Percentiles rank a stretch among this genome's conserved stretches.
phyloP scores from a whole-genome alignment of 176 grass and related monocot species.

The Cenchrus fungigraminus region DNA sequence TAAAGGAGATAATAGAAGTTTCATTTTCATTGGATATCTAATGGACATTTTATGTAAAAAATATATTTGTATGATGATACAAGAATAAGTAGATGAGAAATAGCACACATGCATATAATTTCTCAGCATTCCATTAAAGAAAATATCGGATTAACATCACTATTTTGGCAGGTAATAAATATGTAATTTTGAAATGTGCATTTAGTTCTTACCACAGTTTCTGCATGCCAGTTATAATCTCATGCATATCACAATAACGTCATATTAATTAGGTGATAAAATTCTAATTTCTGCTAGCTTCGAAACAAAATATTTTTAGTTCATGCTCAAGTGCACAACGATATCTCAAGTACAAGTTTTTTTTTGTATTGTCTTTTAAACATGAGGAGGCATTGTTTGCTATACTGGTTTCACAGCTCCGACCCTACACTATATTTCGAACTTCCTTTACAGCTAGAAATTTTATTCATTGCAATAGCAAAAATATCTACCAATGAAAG shows the following conservation, averaged over 20 bases:
- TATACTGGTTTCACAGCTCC: neutral
- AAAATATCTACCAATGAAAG: neutral
- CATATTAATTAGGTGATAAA: neutral
- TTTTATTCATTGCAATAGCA: neutral
- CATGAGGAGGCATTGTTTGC: neutral
- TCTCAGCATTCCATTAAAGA: neutral
- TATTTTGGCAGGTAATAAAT: neutral
- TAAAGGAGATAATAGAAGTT: constrained; percentile 3
- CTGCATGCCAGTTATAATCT: neutral
- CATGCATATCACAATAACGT: neutral
- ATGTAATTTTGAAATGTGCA: neutral
- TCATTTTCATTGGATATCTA: neutral
- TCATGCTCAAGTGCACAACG: neutral
- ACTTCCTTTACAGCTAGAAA: neutral
- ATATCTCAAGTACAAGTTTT: neutral
- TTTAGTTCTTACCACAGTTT: neutral
- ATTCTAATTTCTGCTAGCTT: neutral
- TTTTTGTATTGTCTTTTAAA: neutral
- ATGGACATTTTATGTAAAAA: neutral
- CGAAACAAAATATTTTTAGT: neutral
- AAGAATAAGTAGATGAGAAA: neutral
- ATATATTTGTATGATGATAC: neutral
- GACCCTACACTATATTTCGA: neutral
- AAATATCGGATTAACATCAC: neutral
- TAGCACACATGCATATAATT: neutral